Conservation (phyloP, 2,329 filamentous ascomycete genomes). For the Aspergillus neotritici region DNA sequence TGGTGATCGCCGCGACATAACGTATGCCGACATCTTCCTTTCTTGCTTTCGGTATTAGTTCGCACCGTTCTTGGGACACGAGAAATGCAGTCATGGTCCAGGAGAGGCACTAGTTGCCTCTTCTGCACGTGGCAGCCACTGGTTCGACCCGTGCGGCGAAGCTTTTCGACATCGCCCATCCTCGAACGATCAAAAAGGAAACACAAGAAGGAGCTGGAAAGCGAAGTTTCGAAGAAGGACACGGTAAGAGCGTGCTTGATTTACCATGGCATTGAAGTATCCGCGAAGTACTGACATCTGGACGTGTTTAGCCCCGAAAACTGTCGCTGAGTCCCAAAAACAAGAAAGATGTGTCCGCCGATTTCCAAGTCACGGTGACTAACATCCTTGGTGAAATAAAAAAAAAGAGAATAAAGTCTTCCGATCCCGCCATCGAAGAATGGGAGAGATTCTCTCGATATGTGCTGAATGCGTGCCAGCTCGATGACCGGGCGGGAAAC, state of each 20-base stretch:
- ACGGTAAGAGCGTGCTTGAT: neutral
- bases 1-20: no score
- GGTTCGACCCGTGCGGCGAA: slow-evolving; percentile 22
- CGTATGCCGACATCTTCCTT: neutral
- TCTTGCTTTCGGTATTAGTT: neutral
- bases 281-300: neutral
- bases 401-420: slow-evolving; percentile 8
- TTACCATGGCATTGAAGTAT: neutral
- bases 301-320: no score
- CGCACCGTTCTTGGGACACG: neutral
- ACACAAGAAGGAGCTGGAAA: slow-evolving; percentile 9
- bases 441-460: slow-evolving; percentile 31
- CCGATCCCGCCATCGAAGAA: slow-evolving; percentile 13
- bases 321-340: neutral
- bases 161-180: slow-evolving; percentile 27
- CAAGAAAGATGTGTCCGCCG: slow-evolving; percentile 10
- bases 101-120: slow-evolving; percentile 35
- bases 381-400: slow-evolving; percentile 22
- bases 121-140: slow-evolving; percentile 36
- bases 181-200: slow-evolving; percentile 18
- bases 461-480: slow-evolving; percentile 25
- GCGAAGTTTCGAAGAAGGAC: neutral
- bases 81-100: slow-evolving; percentile 40
- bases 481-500: slow-evolving; percentile 19
- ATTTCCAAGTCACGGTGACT: slow-evolving; percentile 26